Evolutionary conservation across 768 basidiomycete species (phyloP).

Genomic region (Trametes cinnabarina): DNA sequence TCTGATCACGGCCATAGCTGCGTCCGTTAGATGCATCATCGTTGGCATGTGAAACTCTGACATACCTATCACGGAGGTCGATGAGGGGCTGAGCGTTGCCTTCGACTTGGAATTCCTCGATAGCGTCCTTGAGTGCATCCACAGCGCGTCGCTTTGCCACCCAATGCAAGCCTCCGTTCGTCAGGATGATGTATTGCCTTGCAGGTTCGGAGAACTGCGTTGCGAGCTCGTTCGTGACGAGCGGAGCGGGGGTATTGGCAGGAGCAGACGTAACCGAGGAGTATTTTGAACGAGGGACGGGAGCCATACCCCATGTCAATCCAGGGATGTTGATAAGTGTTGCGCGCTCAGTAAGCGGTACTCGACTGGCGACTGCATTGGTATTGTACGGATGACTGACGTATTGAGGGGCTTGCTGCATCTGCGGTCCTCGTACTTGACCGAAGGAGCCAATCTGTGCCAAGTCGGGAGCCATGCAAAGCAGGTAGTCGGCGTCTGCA

Average conservation of each 20-base stretch:
- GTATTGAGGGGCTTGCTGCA: slow-evolving; percentile 41
- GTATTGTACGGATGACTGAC: slow-evolving; percentile 38
- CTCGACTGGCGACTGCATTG: slow-evolving; percentile 41
- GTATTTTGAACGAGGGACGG: slow-evolving; percentile 39
- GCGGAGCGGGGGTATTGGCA: slow-evolving; percentile 43
- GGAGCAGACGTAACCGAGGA: slow-evolving; percentile 31
- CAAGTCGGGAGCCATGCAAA: slow-evolving; percentile 75
- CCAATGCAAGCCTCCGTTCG: slow-evolving; percentile 81
- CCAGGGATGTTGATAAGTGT: slow-evolving; percentile 78
- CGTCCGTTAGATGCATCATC: background rate
- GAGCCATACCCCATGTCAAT: slow-evolving; percentile 79
- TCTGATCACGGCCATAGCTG: slow-evolving; percentile 90
- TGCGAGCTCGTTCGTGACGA: slow-evolving; percentile 75
- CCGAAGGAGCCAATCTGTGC: slow-evolving; percentile 69
- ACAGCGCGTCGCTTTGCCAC: slow-evolving; percentile 78
- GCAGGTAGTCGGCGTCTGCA: slow-evolving; percentile 70
- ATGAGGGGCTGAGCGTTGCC: slow-evolving; percentile 75
- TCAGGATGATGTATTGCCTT: slow-evolving; percentile 83
- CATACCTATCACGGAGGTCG: slow-evolving; percentile 77
- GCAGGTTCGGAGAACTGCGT: slow-evolving; percentile 75
- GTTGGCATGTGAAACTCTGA: background rate
- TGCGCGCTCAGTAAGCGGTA: slow-evolving; percentile 75
- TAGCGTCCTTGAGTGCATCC: slow-evolving; percentile 77
- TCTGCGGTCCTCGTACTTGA: slow-evolving; percentile 48
- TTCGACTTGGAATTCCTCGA: slow-evolving; percentile 80